Evolutionary conservation across 176 grass and related monocot species (phyloP), one percentile per base, ranked within the genome.

Genomic region (Ampelocalamus luodianensis): DNA sequence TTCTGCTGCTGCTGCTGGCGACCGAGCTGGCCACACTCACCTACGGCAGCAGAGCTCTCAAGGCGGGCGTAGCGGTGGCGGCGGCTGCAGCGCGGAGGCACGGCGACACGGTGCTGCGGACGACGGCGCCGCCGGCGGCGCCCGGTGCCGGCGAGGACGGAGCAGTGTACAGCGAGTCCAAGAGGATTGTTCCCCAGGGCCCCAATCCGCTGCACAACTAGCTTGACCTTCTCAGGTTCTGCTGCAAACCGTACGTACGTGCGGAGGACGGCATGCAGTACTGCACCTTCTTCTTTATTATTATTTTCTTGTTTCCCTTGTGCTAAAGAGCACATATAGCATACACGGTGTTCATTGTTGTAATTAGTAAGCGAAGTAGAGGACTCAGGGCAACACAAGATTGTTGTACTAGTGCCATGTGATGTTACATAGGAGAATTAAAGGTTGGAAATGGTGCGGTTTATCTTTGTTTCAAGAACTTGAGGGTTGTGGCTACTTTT

Each of bases 161-260:
- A 58, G 68, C 68, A 14, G 27, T 36, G 69, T 79, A 70, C 62
- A 69, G 77, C 8, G 89, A 79, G 69, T 87, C 75, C 75, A 91
- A 84, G 85, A 75, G 89, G 85, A 14, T 55, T 68, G 89, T 91
- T 68, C 89, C 85, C 34, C 85, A 87, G 53, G 89, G 89, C 13
- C 80, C 89, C 80, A 91, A 91, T 67, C 89, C 89, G 26, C 85
- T 91, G 43, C 89, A 91, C 76, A 91, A 87, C 58, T 80, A 87
- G 62, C 26, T 54, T 42, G 48, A 38, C 36, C 60, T 22, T 37
- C 16, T 46, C 64, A 78, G 56, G 70, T 42, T 61, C 86, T 68
- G 16, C 40, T 72, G 68, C 53, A 62, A 44, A 3, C 26, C 45
- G 9, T 58, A 24, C 44, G 51, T 70, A 44, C 55, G 37, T 86